Evolutionary conservation across 768 basidiomycete species (phyloP).

Genomic region (Suillus decipiens): DNA sequence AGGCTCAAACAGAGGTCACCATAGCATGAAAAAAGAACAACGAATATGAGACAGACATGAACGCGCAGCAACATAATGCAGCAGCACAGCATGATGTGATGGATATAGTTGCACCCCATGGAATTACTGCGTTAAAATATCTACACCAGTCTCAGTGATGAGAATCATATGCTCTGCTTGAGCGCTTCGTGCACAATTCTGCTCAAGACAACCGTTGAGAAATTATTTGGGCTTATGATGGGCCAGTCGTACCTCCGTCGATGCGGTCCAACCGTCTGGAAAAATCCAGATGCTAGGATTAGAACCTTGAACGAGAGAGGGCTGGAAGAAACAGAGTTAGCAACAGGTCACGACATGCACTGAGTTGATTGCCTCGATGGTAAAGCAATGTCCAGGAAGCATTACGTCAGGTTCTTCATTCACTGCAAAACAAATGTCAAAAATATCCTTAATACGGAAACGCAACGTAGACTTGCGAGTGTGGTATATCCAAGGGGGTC

Average conservation of each 20-base stretch:
- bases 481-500: slow-evolving; percentile 82
- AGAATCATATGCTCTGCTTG: slow-evolving; percentile 90
- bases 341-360: slow-evolving; percentile 9
- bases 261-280: slow-evolving; percentile 93
- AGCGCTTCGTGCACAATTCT: slow-evolving; percentile 83
- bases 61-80: too few species aligned
- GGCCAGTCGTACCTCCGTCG: slow-evolving; percentile 63
- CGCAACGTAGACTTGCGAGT: slow-evolving; percentile 46
- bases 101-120: too few species aligned
- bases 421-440: slow-evolving; percentile 40
- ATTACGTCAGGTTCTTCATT: slow-evolving; percentile 85
- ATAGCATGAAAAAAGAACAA: too few species aligned
- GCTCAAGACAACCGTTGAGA: slow-evolving; percentile 8
- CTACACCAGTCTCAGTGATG: slow-evolving; percentile 76
- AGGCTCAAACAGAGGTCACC: too few species aligned
- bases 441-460: neutral
- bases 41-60: too few species aligned
- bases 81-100: too few species aligned
- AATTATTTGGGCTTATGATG: neutral
- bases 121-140: slow-evolving; percentile 63
- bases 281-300: slow-evolving; percentile 74
- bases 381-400: slow-evolving; percentile 87
- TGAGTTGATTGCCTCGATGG: slow-evolving; percentile 67
- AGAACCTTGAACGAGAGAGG: slow-evolving; percentile 74
- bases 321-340: slow-evolving; percentile 41